Percentiles rank a stretch among this genome's conserved stretches.
phyloP scores from a whole-genome alignment of 2,329 filamentous ascomycete genomes.

The Epichloe sibirici region DNA sequence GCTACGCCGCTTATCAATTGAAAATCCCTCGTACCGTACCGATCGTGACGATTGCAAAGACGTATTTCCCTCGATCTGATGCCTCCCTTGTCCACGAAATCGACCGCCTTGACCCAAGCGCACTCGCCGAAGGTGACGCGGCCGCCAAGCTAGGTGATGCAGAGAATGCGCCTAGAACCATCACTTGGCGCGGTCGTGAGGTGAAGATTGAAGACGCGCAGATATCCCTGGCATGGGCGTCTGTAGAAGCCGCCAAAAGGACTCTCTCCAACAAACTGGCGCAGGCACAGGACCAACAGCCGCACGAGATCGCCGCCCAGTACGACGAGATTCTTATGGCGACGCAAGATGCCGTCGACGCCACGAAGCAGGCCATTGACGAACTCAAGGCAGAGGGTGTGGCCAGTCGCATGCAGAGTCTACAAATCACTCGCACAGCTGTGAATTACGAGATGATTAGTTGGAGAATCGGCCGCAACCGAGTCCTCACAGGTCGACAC shows the following conservation, averaged over 20 bases:
- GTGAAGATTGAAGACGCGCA: slow-evolving; percentile 88
- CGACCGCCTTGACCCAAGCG: slow-evolving; percentile 55
- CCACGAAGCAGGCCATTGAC: slow-evolving; percentile 85
- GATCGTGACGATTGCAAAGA: slow-evolving; percentile 64
- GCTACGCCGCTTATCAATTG: slow-evolving; percentile 87
- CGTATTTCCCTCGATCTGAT: slow-evolving; percentile 61
- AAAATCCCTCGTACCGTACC: slow-evolving; percentile 77
- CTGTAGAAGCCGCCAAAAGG: slow-evolving; percentile 45
- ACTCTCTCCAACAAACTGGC: slow-evolving; percentile 36
- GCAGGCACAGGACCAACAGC: slow-evolving; percentile 30
- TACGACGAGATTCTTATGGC: slow-evolving; percentile 87
- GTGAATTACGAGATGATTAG: slow-evolving; percentile 91
- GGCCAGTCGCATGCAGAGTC: slow-evolving; percentile 71
- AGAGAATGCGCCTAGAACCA: slow-evolving; percentile 54
- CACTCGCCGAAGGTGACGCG: slow-evolving; percentile 43
- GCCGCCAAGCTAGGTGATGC: slow-evolving; percentile 37
- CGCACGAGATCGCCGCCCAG: slow-evolving; percentile 63
- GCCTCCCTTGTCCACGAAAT: slow-evolving; percentile 51
- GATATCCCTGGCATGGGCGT: slow-evolving; percentile 72
- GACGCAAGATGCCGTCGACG: slow-evolving; percentile 88
- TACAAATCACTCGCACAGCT: slow-evolving; percentile 85
- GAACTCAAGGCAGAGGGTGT: slow-evolving; percentile 77
- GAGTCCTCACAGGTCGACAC: slow-evolving; percentile 70
- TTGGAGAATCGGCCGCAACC: slow-evolving; percentile 88
- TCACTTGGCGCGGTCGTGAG: slow-evolving; percentile 75